These are phyloP conservation scores for Moricandia moricandioides DNA, from an alignment of 345 rosid genomes.

Conservation along the genomic window DNA sequence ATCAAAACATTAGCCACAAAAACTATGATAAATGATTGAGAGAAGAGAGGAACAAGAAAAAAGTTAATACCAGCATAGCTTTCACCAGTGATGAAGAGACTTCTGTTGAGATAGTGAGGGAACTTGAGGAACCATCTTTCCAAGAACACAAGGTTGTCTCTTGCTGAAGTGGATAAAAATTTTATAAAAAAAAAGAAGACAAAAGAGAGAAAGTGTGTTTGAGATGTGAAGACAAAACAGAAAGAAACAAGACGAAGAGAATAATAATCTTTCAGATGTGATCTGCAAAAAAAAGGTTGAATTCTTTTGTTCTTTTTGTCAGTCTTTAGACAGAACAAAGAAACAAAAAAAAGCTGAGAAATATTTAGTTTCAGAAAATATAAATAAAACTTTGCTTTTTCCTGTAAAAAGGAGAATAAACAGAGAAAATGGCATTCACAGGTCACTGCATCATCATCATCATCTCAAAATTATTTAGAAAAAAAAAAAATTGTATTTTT, in stretches of 20 bases:
- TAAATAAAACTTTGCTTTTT: slow-evolving; percentile 1
- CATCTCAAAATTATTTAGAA: neutral
- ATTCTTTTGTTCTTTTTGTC: slow-evolving; percentile 39
- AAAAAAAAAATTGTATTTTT: neutral
- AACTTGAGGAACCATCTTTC: slow-evolving; percentile 80
- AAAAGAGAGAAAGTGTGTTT: slow-evolving; percentile 25
- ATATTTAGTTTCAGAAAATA: neutral
- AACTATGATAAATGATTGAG: neutral
- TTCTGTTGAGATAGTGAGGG: slow-evolving; percentile 85
- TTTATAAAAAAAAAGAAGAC: slow-evolving; percentile 16
- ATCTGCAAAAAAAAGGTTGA: slow-evolving; percentile 24
- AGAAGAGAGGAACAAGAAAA: neutral
- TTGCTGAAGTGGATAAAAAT: slow-evolving; percentile 51
- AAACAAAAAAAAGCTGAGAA: slow-evolving; percentile 32
- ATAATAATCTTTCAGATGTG: slow-evolving; percentile 34
- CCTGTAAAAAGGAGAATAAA: slow-evolving; percentile 31
- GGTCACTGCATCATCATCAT: slow-evolving; percentile 21
- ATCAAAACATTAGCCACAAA: neutral
- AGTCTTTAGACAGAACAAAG: slow-evolving; percentile 24
- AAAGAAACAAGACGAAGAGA: slow-evolving; percentile 33
- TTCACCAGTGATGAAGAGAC: slow-evolving; percentile 88
- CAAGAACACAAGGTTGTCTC: slow-evolving; percentile 90
- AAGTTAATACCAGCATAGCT: slow-evolving; percentile 82
- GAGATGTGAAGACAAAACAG: slow-evolving; percentile 10
- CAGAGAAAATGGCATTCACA: slow-evolving; percentile 28